Base-by-base conservation (phyloP, 2,329 filamentous ascomycete genomes). In the Cytospora piceae region DNA sequence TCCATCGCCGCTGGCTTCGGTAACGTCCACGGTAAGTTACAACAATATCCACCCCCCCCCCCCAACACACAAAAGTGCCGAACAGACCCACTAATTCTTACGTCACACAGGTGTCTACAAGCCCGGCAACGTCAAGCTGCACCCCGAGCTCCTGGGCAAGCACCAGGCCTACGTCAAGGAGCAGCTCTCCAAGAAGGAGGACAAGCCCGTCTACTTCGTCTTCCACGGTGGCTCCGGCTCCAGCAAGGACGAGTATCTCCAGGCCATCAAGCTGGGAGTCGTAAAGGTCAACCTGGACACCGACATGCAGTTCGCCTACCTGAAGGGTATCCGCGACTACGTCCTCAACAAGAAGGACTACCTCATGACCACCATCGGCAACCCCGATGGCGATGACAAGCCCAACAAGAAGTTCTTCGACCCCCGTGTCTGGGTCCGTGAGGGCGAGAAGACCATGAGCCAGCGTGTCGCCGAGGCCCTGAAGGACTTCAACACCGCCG, bases 261-360 rank as follows among this genome's bases (percentile, higher is more conserved):
- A 93, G 74, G 94, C 94, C 77, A 97, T 97, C 80, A 82, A 83
- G 77, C 91, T 94, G 81, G 95, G 95, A 85, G 94, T 99, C 73
- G 90, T 97, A 84, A 99, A 99, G 90, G 95, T 99, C 82, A 99
- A 99, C 85, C 85, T 99, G 74, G 95, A 99, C 82, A 99, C 95
- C 59, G 95, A 99, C 78, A 87, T 98, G 82, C 94, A 98, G 85
- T 96, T 89, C 80, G 94, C 94, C 67, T 99, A 98, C 87, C 86
- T 95, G 72, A 82, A 83, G 69, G 95, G 95, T 82, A 91, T 98
- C 83, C 92, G 95, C 70, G 94, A 99, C 83, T 99, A 93, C 85
- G 86, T 98, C 77, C 80, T 93, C 75, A 91, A 88, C 79, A 97
- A 97, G 87, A 94, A 96, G 83, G 94, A 97, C 74, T 99, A 98